Evolutionary conservation across 2,329 filamentous ascomycete species (phyloP), one percentile per base, ranked within the genome.

Genomic region (Pseudopithomyces maydicus): DNA sequence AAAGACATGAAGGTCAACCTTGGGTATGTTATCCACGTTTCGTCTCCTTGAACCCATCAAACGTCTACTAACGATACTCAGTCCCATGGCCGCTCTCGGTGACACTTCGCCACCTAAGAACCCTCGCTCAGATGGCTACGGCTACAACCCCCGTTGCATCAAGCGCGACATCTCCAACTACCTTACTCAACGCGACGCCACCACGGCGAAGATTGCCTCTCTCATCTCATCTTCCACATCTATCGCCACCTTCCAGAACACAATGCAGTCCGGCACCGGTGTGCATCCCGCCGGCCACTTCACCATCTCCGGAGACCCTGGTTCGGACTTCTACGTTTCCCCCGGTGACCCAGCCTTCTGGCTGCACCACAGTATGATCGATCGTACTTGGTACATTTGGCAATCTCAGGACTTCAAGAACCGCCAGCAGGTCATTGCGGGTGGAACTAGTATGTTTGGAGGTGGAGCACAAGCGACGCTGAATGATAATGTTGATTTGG

Each of bases 321-420:
- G 77, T 2, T 75, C 75, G 14, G 65, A 83, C 65, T 70, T 80
- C 49, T 82, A 78, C 61, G 74, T 76, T 5, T 79, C 76, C 4
- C 80, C 81, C 5, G 75, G 73, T 11, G 80, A 83, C 36, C 79
- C 79, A 7, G 61, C 47, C 20, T 50, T 50, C 22, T 50, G 47
- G 47, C 35, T 50, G 5, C 47, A 50, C 35, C 47, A 50, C 73
- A 70, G 73, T n/a, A 76, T 78, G 71, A 77, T 84, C 35, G 81
- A 83, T 60, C 74, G 79, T 6, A 66, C 74, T 0, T 83, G 77
- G 76, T 80, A 75, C 73, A 80, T 80, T 47, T 84, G 81, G 81
- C 81, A 84, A 66, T 78, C 75, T 42, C 70, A 79, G 41, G 74
- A 81, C 57, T 72, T 72, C 49, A 59, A 66, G 42, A 71, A 73